phyloP scores from a whole-genome alignment of 139 green algal genomes.

The Chlorella sorokiniana region DNA sequence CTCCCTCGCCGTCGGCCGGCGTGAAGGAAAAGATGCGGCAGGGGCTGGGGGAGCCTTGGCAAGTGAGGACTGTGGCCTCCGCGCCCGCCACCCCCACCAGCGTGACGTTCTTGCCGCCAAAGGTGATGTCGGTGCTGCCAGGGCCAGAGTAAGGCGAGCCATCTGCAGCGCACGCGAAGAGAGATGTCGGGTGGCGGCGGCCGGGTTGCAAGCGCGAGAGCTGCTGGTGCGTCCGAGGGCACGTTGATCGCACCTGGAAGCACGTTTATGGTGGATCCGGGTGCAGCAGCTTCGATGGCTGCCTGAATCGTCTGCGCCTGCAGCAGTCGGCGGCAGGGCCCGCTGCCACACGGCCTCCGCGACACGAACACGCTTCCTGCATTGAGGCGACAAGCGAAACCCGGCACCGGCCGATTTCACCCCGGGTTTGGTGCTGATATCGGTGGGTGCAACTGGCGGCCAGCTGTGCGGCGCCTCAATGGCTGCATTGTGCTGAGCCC shows the following conservation, averaged over 20 bases:
- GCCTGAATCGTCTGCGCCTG: neutral
- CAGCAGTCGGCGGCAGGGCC: neutral
- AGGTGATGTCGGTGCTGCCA: conserved; percentile 17
- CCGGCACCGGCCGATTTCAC: neutral
- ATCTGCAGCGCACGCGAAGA: neutral
- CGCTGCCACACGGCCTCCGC: neutral
- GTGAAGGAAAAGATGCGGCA: neutral
- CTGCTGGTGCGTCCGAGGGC: too few species aligned
- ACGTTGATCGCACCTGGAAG: neutral
- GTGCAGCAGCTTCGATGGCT: neutral
- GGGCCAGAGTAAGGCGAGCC: conserved; percentile 8
- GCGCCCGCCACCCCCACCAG: neutral
- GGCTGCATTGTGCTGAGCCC: neutral
- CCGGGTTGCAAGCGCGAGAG: neutral
- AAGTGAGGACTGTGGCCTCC: conserved; percentile 27
- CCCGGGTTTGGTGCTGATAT: neutral
- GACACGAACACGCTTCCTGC: conserved; percentile 5
- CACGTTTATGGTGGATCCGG: neutral
- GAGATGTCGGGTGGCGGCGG: neutral
- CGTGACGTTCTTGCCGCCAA: conserved; percentile 5
- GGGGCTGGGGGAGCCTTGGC: conserved; percentile 1
- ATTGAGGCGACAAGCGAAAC: too few species aligned
- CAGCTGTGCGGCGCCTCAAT: neutral
- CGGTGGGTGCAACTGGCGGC: neutral
- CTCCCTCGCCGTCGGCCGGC: neutral